These are phyloP conservation scores for Cytospora piceae DNA, from an alignment of 2,329 filamentous ascomycete genomes.

Conservation along the genomic window DNA sequence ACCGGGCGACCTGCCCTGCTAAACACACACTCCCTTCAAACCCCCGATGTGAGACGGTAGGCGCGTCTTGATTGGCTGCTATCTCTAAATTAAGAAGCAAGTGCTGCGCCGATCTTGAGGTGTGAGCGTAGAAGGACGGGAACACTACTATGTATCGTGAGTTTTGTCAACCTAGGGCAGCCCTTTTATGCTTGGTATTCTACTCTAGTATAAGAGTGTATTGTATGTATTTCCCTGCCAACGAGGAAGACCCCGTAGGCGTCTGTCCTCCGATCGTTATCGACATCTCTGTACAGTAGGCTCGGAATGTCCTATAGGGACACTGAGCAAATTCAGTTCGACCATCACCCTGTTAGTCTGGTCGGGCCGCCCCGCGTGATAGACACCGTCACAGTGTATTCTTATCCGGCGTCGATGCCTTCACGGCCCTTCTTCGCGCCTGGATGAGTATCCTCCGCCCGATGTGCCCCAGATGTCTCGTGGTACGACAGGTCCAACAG, in stretches of 20 bases:
- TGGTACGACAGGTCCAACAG: no score
- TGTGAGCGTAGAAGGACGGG: slow-evolving; percentile 14
- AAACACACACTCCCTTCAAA: slow-evolving; percentile 11
- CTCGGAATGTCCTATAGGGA: no score
- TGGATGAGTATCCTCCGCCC: no score
- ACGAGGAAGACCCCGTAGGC: background rate
- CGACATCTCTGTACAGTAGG: background rate
- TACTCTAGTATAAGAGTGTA: background rate
- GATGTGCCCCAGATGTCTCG: no score
- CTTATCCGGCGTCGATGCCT: background rate
- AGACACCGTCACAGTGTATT: background rate
- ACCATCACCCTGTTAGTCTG: no score
- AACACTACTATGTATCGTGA: background rate
- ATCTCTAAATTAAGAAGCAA: slow-evolving; percentile 19
- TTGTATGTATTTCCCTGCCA: background rate
- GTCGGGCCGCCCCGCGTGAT: background rate
- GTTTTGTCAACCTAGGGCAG: background rate
- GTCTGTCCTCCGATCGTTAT: background rate
- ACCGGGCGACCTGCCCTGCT: slow-evolving; percentile 2
- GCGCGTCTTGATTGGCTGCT: slow-evolving; percentile 26
- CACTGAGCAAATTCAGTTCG: no score
- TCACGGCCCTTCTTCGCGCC: no score
- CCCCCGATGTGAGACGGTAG: slow-evolving; percentile 19
- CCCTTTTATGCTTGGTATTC: background rate
- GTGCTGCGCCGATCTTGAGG: slow-evolving; percentile 18